Percentiles rank a stretch among this genome's conserved stretches.
phyloP scores from a whole-genome alignment of 2,329 filamentous ascomycete genomes.

The Cadophora malorum region DNA sequence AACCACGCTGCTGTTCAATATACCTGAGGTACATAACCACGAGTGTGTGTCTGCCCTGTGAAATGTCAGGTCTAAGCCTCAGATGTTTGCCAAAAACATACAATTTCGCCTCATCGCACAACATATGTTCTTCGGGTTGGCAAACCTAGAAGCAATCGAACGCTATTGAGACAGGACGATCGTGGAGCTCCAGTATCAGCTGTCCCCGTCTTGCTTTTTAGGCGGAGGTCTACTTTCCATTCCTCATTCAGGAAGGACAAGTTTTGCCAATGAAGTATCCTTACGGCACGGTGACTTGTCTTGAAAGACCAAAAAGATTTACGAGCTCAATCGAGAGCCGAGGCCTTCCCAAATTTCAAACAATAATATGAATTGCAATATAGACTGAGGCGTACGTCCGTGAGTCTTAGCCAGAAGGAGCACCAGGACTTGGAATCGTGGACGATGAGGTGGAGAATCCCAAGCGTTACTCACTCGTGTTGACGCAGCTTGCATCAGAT shows the following conservation, averaged over 20 bases:
- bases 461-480: neutral
- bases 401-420: neutral
- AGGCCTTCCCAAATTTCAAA: neutral
- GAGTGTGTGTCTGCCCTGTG: conserved; percentile 4
- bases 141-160: conserved; percentile 3
- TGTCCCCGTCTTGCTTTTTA: neutral
- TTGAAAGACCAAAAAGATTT: conserved; percentile 9
- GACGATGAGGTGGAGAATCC: neutral
- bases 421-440: neutral
- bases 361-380: neutral
- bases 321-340: conserved; percentile 2
- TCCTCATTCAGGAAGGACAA: conserved; percentile 3
- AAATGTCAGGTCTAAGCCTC: conserved; percentile 5
- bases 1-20: neutral
- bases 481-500: neutral
- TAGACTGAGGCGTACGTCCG: neutral
- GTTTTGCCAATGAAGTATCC: conserved; percentile 12
- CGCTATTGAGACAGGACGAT: neutral
- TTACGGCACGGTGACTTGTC: conserved; percentile 1
- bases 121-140: conserved; percentile 21
- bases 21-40: conserved; percentile 15
- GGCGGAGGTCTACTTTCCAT: conserved; percentile 10
- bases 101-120: conserved; percentile 14
- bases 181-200: neutral
- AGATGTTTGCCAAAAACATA: conserved; percentile 3